Percentiles rank a stretch among this genome's conserved stretches.
Conservation (phyloP, 352 stramenopile species). For the Phytophthora podocarpi region DNA sequence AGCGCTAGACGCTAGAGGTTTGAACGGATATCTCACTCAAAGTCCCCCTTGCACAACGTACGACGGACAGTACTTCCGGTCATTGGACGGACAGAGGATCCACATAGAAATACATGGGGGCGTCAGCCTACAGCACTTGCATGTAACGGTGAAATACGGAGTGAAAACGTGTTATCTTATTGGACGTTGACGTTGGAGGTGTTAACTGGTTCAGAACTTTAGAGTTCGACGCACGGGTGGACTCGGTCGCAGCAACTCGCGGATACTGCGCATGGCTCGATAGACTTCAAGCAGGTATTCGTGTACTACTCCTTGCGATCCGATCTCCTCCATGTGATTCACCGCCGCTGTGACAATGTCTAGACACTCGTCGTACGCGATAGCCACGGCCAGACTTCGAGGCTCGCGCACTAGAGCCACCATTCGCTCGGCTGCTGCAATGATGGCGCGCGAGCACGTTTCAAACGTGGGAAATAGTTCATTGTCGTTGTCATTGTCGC, state of each 20-base stretch:
- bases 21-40: too few species aligned
- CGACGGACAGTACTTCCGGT: too few species aligned
- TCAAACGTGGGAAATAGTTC: constrained; percentile 19
- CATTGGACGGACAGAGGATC: too few species aligned
- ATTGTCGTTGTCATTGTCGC: not conserved
- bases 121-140: too few species aligned
- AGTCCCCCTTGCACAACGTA: too few species aligned
- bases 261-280: constrained; percentile 32
- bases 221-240: constrained; percentile 34
- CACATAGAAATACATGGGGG: too few species aligned
- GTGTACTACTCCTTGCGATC: not conserved
- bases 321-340: constrained; percentile 30
- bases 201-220: constrained; percentile 19
- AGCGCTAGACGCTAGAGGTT: too few species aligned
- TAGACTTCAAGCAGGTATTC: constrained; percentile 26
- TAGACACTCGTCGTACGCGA: constrained; percentile 42
- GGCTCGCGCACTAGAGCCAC: constrained; percentile 16
- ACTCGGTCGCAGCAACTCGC: constrained; percentile 26
- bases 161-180: too few species aligned
- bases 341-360: constrained; percentile 39
- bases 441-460: constrained; percentile 24
- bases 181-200: too few species aligned
- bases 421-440: constrained; percentile 36
- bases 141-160: too few species aligned
- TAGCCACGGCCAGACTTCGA: constrained; percentile 27